Evolutionary conservation across 1,139 yeast species (phyloP), one percentile per base, ranked within the genome.

Genomic region (Arxiozyma heterogenica): DNA sequence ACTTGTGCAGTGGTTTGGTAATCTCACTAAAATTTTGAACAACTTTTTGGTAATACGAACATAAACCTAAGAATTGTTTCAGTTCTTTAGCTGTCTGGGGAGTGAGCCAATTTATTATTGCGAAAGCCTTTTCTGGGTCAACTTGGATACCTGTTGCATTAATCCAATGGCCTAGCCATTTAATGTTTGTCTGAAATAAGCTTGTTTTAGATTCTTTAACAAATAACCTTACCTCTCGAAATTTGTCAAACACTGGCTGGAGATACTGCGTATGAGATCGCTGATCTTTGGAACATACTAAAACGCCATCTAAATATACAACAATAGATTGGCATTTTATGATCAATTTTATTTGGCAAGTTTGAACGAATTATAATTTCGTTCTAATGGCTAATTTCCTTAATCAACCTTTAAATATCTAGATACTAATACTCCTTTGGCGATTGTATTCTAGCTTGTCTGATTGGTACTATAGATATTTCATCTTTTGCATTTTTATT

Each of bases 221-320:
- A 34, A 17, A 38, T 5, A 27, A n/a, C 2, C 30, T 27, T 12
- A 23, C 39, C 12, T 11, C 15, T 20, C 49, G 1, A 15, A 34
- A 25, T 3, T 17, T 34, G 20, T 27, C 41, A n/a, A 47, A 18
- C 15, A 27, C 23, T 49, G 17, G 15, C 17, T 45, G 15, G n/a
- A 21, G 18, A 23, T 46, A 38, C 5, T 11, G 27, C 18, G 41
- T 27, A 25, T 21, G 48, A 42, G 27, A 38, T 20, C 27, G 6
- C 17, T 41, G 38, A 1, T 50, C 20, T n/a, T 52, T 25, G 18
- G 62, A 59, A 49, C 55, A 65, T 18, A 66, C 58, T 21, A 65
- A 41, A 30, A 68, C 57, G 51, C 65, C 69, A 52, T 64, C 71
- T 34, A 65, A 48, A 53, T 65, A 66, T 5, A 58, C 59, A 2